A percentile compares a stretch with the other conserved stretches of the same genome.
Conservation (phyloP, 805 yeast genomes). For the Priceomyces castillae region DNA sequence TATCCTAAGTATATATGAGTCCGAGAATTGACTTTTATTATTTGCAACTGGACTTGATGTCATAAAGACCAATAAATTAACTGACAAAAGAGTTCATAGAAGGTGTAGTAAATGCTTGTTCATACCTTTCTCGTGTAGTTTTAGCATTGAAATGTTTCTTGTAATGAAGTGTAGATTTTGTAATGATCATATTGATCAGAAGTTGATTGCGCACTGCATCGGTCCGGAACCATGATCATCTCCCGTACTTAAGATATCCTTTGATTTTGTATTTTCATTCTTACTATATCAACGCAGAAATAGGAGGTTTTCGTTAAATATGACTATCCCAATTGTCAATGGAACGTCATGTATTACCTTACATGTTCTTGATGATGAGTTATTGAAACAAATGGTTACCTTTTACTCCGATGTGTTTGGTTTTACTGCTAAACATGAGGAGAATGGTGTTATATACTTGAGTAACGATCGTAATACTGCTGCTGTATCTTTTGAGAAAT, state of each 20-base stretch:
- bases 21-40: neutral
- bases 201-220: constrained; percentile 3
- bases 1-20: neutral
- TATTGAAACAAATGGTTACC: constrained; percentile 45
- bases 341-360: constrained; percentile 54
- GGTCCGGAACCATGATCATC: constrained; percentile 1
- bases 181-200: too few relatives aligned
- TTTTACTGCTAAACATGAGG: constrained; percentile 21
- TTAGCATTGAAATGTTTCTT: too few relatives aligned
- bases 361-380: constrained; percentile 47
- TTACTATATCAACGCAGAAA: too few relatives aligned
- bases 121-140: too few relatives aligned
- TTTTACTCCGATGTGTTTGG: constrained; percentile 56
- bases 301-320: constrained; percentile 1
- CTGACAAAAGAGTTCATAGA: too few relatives aligned
- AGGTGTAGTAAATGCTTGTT: too few relatives aligned
- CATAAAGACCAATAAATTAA: too few relatives aligned
- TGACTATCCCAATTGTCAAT: constrained; percentile 46
- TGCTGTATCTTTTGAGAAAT: constrained; percentile 19
- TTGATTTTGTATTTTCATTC: too few relatives aligned
- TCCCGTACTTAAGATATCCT: too few relatives aligned
- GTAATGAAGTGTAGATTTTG: too few relatives aligned
- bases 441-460: constrained; percentile 17
- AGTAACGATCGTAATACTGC: constrained; percentile 21
- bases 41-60: too few relatives aligned